Evolutionary conservation across 2,329 filamentous ascomycete genomes (phyloP).

Genomic region (Samsoniella hepiali): DNA sequence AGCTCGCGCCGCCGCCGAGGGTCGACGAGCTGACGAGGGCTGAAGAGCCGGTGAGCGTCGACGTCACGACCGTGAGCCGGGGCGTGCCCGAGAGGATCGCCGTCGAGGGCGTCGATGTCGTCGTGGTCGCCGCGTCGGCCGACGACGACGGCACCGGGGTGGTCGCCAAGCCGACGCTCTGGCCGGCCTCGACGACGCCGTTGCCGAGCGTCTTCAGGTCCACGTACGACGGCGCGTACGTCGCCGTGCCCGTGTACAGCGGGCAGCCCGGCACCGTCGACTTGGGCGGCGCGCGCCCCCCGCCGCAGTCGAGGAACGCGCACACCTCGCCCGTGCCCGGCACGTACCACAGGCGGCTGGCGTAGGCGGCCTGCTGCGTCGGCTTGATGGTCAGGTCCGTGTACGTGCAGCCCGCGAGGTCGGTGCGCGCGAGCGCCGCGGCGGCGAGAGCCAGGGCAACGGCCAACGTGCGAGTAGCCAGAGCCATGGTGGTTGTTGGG

Average conservation of each 20-base stretch:
- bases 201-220: conserved; percentile 30
- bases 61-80: neutral
- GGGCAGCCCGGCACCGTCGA: conserved; percentile 60
- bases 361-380: conserved; percentile 35
- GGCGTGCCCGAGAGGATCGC: neutral
- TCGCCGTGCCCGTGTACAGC: conserved; percentile 48
- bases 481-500: conserved; percentile 24
- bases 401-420: conserved; percentile 45
- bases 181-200: neutral
- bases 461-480: conserved; percentile 25
- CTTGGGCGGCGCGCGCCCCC: conserved; percentile 62
- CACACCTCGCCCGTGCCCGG: conserved; percentile 64
- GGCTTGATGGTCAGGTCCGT: conserved; percentile 33
- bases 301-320: conserved; percentile 62
- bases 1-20: too few species aligned
- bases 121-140: neutral
- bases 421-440: conserved; percentile 41
- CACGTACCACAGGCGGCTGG: conserved; percentile 45
- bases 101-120: neutral
- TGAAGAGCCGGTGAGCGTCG: neutral
- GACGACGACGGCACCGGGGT: neutral
- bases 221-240: conserved; percentile 44
- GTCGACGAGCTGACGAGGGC: too few species aligned
- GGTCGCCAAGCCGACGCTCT: neutral
- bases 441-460: conserved; percentile 30